Percentiles rank a stretch among this genome's conserved stretches.
Evolutionary conservation across 768 basidiomycete species (phyloP).

Genomic region (Mycena vulgaris): DNA sequence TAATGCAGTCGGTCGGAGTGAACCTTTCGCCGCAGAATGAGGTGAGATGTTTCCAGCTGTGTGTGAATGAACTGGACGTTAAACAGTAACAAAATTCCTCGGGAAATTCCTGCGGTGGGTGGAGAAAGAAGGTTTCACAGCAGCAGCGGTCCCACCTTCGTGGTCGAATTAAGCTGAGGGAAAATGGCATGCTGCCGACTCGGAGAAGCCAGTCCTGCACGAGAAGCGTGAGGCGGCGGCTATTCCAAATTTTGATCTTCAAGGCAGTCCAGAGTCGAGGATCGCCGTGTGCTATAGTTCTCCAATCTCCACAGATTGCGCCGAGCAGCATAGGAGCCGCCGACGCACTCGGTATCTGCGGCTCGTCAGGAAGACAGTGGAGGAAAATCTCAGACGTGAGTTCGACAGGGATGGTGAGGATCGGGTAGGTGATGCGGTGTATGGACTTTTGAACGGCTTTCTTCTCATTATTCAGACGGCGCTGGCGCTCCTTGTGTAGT

Average conservation of each 20-base stretch:
- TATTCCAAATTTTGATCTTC: not conserved
- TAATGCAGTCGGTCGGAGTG: not conserved
- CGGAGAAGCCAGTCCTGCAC: slow-evolving; percentile 13
- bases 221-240: not conserved
- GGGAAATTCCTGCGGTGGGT: no score
- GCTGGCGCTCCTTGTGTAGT: not conserved
- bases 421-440: not conserved
- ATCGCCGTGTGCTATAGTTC: not conserved
- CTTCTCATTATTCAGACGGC: not conserved
- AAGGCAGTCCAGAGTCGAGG: not conserved
- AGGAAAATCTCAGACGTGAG: not conserved
- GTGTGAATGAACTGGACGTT: not conserved
- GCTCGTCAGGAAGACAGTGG: not conserved
- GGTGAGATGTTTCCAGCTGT: not conserved
- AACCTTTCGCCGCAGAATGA: not conserved
- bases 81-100: not conserved
- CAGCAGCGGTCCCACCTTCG: not conserved
- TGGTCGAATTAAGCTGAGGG: not conserved
- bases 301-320: not conserved
- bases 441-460: not conserved
- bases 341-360: not conserved
- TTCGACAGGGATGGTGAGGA: not conserved
- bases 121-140: not conserved
- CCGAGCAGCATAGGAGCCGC: no score
- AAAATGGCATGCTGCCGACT: not conserved